phyloP scores from a whole-genome alignment of 2,329 filamentous ascomycete species.

The Trichoderma guizhouense region DNA sequence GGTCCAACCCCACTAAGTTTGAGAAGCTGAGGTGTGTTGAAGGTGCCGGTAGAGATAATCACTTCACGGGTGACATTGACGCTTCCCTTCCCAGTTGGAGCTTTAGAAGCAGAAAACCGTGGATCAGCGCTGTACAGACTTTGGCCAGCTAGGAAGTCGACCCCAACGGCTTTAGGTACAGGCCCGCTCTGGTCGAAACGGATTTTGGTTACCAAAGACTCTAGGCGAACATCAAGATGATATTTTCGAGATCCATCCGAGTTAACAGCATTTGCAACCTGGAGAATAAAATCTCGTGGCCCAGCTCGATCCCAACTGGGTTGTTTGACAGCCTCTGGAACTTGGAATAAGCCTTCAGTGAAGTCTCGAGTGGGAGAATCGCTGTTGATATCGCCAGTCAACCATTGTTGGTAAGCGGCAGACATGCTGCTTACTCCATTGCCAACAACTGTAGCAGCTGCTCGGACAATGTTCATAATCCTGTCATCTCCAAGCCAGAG shows the following conservation, averaged over 20 bases:
- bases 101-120: slow-evolving; percentile 12
- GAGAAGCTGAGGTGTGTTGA: slow-evolving; percentile 62
- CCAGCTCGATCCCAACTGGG: too few relatives aligned
- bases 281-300: too few relatives aligned
- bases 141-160: slow-evolving; percentile 47
- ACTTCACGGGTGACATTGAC: slow-evolving; percentile 39
- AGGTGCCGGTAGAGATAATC: slow-evolving; percentile 51
- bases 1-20: slow-evolving; percentile 63
- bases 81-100: slow-evolving; percentile 1
- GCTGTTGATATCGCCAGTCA: too few relatives aligned
- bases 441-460: too few relatives aligned
- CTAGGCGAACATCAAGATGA: slow-evolving; percentile 52
- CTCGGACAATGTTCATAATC: too few relatives aligned
- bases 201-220: slow-evolving; percentile 25
- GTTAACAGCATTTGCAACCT: slow-evolving; percentile 26
- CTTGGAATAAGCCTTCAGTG: too few relatives aligned
- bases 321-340: too few relatives aligned
- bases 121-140: slow-evolving; percentile 47
- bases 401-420: too few relatives aligned
- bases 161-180: slow-evolving; percentile 43
- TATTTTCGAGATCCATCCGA: slow-evolving; percentile 50
- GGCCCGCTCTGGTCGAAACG: slow-evolving; percentile 17
- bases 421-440: too few relatives aligned
- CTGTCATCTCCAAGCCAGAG: too few relatives aligned
- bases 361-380: too few relatives aligned